Evolutionary conservation across 83 land plant genomes (phyloP).

Genomic region (Picea abies): DNA sequence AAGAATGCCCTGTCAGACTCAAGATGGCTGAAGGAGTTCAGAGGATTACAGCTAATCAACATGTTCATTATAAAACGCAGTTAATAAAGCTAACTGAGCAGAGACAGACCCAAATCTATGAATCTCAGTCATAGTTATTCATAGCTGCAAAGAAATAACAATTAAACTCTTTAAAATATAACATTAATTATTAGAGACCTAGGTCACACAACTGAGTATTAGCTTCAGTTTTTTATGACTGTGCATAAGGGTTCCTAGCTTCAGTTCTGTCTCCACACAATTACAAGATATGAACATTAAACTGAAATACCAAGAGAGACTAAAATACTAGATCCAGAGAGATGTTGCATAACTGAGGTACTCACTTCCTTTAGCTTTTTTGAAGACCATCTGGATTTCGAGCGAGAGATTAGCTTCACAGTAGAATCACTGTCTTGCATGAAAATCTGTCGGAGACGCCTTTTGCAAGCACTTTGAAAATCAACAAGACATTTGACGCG

Average conservation of each 20-base stretch:
- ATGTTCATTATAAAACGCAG: too few species aligned
- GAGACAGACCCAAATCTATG: neutral
- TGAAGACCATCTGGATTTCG: conserved; percentile 15
- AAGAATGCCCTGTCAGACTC: neutral
- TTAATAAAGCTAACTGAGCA: neutral
- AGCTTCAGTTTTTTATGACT: neutral
- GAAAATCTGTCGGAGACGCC: conserved; percentile 34
- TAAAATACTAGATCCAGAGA: neutral
- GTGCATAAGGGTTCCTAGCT: neutral
- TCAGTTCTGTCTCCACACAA: neutral
- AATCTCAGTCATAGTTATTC: neutral
- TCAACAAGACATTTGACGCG: conserved; percentile 64
- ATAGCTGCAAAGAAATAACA: neutral
- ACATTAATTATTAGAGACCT: neutral
- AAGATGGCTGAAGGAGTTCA: neutral
- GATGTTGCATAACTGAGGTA: neutral
- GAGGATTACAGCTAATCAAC: neutral
- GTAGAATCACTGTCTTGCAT: conserved; percentile 52
- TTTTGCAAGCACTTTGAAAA: conserved; percentile 60
- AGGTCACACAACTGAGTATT: neutral
- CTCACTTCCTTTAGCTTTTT: conserved; percentile 1
- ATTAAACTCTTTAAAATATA: neutral
- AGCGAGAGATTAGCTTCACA: conserved; percentile 53
- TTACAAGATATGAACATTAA: neutral
- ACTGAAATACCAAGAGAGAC: neutral